Evolutionary conservation across 2,329 filamentous ascomycete genomes (phyloP).

Genomic region (Scolecobasidium constrictum): DNA sequence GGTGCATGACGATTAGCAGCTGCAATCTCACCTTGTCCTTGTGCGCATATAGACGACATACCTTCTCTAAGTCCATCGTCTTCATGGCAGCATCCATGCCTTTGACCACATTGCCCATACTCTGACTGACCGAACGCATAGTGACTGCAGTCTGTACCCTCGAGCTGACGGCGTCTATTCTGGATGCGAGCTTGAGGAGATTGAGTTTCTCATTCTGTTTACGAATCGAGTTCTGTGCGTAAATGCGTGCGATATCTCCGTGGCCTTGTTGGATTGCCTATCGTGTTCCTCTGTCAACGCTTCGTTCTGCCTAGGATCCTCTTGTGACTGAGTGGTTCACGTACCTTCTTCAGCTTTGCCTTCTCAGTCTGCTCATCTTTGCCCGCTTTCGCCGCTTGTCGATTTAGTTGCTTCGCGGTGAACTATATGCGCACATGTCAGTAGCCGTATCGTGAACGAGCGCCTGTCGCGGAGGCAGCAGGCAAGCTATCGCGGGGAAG

Average conservation of each 20-base stretch:
- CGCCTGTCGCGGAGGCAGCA: not conserved
- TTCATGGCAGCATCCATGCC: slow-evolving; percentile 54
- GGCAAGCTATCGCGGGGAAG: slow-evolving; percentile 1
- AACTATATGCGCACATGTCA: slow-evolving; percentile 33
- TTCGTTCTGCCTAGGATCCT: not conserved
- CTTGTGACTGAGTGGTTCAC: not conserved
- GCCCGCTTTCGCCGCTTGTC: slow-evolving; percentile 49
- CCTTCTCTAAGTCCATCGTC: slow-evolving; percentile 52
- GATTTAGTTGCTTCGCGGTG: slow-evolving; percentile 52
- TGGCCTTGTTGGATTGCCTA: slow-evolving; percentile 50
- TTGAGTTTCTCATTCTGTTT: slow-evolving; percentile 54
- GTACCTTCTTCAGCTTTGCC: slow-evolving; percentile 49
- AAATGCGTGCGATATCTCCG: slow-evolving; percentile 51
- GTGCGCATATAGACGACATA: slow-evolving; percentile 18
- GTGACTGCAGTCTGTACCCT: slow-evolving; percentile 53
- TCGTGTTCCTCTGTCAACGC: not conserved
- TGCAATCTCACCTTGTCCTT: too few relatives aligned
- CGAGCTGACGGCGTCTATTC: slow-evolving; percentile 49
- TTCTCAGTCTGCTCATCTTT: slow-evolving; percentile 52
- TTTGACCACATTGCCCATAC: slow-evolving; percentile 51
- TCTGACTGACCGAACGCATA: slow-evolving; percentile 49
- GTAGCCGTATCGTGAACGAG: slow-evolving; percentile 15
- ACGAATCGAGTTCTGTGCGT: slow-evolving; percentile 52
- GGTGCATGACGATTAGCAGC: slow-evolving; percentile 11
- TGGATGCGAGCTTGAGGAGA: slow-evolving; percentile 43